Evolutionary conservation across 768 basidiomycete species (phyloP), one percentile per base, ranked within the genome.

Genomic region (Mycena maculata): DNA sequence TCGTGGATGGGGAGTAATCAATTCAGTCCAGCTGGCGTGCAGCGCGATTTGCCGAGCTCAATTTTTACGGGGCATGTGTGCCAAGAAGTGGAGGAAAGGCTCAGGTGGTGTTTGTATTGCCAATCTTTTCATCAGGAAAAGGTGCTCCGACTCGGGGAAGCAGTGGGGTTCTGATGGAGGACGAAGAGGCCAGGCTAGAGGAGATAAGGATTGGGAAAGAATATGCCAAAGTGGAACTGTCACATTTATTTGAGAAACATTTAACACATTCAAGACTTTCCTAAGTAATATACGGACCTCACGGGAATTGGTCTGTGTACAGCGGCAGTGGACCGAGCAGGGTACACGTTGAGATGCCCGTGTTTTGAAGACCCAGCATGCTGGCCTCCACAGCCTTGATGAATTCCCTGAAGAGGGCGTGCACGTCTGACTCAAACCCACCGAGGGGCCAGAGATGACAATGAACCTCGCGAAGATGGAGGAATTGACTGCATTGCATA

Each of bases 21-120:
- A 3, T 67, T 1, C 42, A 47, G 54, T 47, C 50, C 9, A 54
- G 42, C 42, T 67, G 60, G 60, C 45, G 54, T 22, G n/a, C 13
- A 2, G 58, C 52, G 27, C 18, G 25, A 1, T 41, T 67, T 27
- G 25, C n/a, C 10, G 27, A 18, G 22, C 59, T 67, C 20, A 53
- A 67, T 60, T 67, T 67, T 38, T 62, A 60, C 16, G 60, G 52
- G 16, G 66, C 52, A 16, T 5, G 44, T 9, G 45, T 16, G 16
- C 4, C 30, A 8, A 39, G 47, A 2, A 27, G 47, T 7, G 28
- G 20, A 13, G 25, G 23, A 47, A 18, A 7, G 30, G 33, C 64
- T 5, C 65, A 52, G 9, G 65, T 67, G 28, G 13, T 54, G 52
- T 49, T 67, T 16, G 42, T 41, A 1, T 11, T 47, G 10, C 11